A percentile compares a stretch with the other conserved stretches of the same genome.
Evolutionary conservation across 1,284 basidiomycete species (phyloP).

Genomic region (Mrakiaceae sp.): DNA sequence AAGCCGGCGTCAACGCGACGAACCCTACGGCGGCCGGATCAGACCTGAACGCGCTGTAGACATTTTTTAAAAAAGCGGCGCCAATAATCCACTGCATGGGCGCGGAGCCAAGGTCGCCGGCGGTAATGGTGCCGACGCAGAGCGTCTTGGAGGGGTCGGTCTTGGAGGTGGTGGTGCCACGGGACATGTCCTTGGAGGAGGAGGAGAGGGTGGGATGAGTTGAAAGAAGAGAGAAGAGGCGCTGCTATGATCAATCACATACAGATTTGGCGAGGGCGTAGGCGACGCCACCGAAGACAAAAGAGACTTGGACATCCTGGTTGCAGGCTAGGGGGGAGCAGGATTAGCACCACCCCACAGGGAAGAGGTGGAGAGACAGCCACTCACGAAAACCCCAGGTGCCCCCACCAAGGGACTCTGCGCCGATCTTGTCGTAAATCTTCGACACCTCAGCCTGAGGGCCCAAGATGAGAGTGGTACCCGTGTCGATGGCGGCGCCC

Average conservation of each 20-base stretch:
- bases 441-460: conserved; percentile 3
- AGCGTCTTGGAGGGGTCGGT: too few species aligned
- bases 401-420: neutral
- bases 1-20: too few species aligned
- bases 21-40: neutral
- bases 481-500: conserved; percentile 10
- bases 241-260: too few species aligned
- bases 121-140: conserved; percentile 10
- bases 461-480: conserved; percentile 6
- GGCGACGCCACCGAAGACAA: conserved; percentile 1
- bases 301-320: neutral
- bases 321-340: neutral
- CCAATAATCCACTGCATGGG: conserved; percentile 16
- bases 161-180: too few species aligned
- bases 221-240: too few species aligned
- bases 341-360: too few species aligned
- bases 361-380: neutral
- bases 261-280: neutral
- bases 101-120: conserved; percentile 1
- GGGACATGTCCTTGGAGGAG: too few species aligned
- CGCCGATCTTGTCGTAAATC: conserved; percentile 4
- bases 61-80: conserved; percentile 12
- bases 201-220: too few species aligned
- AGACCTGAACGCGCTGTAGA: neutral
- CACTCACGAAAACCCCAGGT: neutral